Percentiles rank a stretch among this genome's conserved stretches.
These are phyloP conservation scores for Penicillium canescens DNA, from an alignment of 495 filamentous ascomycete genomes.

Conservation along the genomic window DNA sequence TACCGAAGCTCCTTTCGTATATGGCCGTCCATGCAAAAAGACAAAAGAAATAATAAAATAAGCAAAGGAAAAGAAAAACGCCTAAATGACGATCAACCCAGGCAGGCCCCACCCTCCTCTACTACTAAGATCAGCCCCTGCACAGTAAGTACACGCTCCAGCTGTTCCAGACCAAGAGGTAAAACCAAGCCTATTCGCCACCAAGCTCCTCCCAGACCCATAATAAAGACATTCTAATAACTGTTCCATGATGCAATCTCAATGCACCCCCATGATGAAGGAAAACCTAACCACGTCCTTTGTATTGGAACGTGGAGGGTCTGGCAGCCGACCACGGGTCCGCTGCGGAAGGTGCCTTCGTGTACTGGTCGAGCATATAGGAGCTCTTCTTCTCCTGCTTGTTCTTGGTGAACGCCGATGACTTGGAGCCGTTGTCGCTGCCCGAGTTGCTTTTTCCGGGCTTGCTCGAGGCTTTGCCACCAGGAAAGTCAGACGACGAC, in stretches of 20 bases:
- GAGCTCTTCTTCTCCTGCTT: neutral
- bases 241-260: neutral
- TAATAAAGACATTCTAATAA: neutral
- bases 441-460: neutral
- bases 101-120: neutral
- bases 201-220: neutral
- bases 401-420: neutral
- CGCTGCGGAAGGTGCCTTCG: neutral
- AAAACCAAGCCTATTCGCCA: neutral
- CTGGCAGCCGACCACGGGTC: conserved; percentile 3
- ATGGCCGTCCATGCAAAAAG: no score
- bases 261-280: neutral
- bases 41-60: neutral
- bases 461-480: neutral
- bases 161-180: neutral
- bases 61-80: neutral
- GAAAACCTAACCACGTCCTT: neutral
- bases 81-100: neutral
- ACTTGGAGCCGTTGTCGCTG: neutral
- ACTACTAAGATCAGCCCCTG: neutral
- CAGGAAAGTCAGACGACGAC: neutral
- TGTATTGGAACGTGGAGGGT: neutral
- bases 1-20: no score
- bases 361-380: neutral
- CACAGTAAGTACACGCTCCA: neutral